Percentiles rank a stretch among this genome's conserved stretches.
phyloP scores from a whole-genome alignment of 805 yeast genomes.

The Pichia cabralensis region DNA sequence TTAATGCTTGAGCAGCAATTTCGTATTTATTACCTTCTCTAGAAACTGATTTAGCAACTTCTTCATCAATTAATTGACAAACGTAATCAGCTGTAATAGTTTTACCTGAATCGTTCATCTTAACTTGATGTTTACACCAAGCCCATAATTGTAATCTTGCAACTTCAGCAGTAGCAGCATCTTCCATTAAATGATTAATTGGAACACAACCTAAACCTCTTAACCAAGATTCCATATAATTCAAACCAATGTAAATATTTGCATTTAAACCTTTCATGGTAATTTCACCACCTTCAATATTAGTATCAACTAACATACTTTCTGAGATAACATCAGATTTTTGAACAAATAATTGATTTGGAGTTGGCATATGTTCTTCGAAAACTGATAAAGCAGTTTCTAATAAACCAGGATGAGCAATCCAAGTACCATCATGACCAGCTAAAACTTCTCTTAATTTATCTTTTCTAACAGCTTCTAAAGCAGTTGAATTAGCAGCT shows the following conservation, averaged over 20 bases:
- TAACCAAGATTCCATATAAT: slow-evolving; percentile 81
- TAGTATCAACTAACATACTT: slow-evolving; percentile 52
- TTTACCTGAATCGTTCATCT: slow-evolving; percentile 46
- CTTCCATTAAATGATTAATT: slow-evolving; percentile 78
- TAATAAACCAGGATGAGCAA: slow-evolving; percentile 78
- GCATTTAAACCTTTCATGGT: slow-evolving; percentile 64
- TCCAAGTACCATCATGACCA: slow-evolving; percentile 88
- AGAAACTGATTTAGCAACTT: slow-evolving; percentile 41
- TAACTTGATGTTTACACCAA: slow-evolving; percentile 69
- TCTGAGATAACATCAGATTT: slow-evolving; percentile 35
- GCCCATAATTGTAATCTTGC: slow-evolving; percentile 75
- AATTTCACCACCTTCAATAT: slow-evolving; percentile 50
- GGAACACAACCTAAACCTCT: slow-evolving; percentile 81
- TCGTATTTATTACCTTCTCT: slow-evolving; percentile 58
- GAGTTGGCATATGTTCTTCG: slow-evolving; percentile 70
- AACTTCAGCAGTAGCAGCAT: slow-evolving; percentile 85
- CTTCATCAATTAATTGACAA: slow-evolving; percentile 46
- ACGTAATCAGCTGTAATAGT: slow-evolving; percentile 53
- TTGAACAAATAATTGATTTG: slow-evolving; percentile 60
- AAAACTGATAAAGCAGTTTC: slow-evolving; percentile 64
- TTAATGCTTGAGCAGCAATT: slow-evolving; percentile 60
- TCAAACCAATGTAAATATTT: slow-evolving; percentile 65
- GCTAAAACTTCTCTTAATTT: slow-evolving; percentile 67
- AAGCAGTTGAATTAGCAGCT: slow-evolving; percentile 52
- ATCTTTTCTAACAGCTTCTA: slow-evolving; percentile 65